phyloP scores from a whole-genome alignment of 345 rosid species.

The Theobroma cacao region DNA sequence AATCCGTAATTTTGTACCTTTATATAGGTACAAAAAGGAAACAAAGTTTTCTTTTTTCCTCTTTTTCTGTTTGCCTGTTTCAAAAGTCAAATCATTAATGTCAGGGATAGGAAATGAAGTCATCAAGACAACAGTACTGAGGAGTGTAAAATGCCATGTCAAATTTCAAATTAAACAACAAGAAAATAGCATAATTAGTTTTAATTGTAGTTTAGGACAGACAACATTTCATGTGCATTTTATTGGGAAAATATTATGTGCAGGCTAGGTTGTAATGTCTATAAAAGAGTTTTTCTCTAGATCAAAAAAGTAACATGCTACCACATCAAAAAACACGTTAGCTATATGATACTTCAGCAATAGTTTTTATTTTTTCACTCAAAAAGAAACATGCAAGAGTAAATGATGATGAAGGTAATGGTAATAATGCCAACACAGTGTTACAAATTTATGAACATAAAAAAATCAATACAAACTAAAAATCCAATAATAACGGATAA shows the following conservation, averaged over 20 bases:
- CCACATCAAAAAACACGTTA: not conserved
- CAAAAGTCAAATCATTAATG: constrained; percentile 9
- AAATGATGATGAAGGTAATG: not conserved
- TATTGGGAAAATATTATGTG: not conserved
- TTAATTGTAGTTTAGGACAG: not conserved
- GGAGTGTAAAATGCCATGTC: not conserved
- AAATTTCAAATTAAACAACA: not conserved
- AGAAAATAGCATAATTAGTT: constrained; percentile 6
- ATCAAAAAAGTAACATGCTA: not conserved
- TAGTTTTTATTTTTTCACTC: not conserved
- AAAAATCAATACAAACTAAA: not conserved
- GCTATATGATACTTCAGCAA: not conserved
- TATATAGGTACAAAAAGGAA: not conserved
- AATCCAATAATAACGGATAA: not conserved
- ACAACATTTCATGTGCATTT: not conserved
- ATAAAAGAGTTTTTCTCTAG: not conserved
- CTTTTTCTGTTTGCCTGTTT: constrained; percentile 1
- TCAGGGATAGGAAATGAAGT: not conserved
- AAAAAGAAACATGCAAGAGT: not conserved
- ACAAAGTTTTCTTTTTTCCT: not conserved
- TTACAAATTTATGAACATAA: not conserved
- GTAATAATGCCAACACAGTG: not conserved
- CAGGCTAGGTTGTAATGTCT: not conserved
- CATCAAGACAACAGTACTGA: not conserved
- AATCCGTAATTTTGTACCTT: constrained; percentile 6